Conservation (phyloP, 805 yeast species). For the Ogataea naganishii region DNA sequence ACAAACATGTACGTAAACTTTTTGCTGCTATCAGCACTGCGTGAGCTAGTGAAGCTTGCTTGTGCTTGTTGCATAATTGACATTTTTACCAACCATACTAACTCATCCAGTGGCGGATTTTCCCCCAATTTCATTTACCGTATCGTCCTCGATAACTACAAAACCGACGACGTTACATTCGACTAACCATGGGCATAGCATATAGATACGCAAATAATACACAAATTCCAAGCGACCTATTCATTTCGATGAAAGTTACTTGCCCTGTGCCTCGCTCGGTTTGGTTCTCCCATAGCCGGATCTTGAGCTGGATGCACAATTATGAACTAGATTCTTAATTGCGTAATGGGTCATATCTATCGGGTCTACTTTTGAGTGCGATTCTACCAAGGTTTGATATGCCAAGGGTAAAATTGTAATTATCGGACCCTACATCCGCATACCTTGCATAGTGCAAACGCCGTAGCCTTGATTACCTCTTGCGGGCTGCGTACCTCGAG, state of each 20-base stretch:
- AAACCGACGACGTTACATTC: constrained; percentile 68
- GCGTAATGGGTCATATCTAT: constrained; percentile 40
- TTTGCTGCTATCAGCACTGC: too few relatives aligned
- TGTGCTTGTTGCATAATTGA: background rate
- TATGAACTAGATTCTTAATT: constrained; percentile 1
- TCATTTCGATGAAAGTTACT: background rate
- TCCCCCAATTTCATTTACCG: constrained; percentile 95
- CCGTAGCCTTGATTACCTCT: too few relatives aligned
- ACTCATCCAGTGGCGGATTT: constrained; percentile 59
- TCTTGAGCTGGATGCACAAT: constrained; percentile 57
- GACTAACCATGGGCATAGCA: too few relatives aligned
- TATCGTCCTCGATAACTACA: constrained; percentile 89
- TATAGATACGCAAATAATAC: too few relatives aligned
- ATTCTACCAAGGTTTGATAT: constrained; percentile 26
- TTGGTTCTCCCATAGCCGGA: constrained; percentile 18
- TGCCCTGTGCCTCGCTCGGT: constrained; percentile 66
- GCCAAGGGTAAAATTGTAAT: constrained; percentile 30
- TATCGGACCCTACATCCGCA: constrained; percentile 24
- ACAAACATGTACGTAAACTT: constrained; percentile 56
- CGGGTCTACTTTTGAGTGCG: constrained; percentile 53
- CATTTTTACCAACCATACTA: constrained; percentile 4
- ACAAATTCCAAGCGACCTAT: too few relatives aligned
- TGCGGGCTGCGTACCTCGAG: too few relatives aligned
- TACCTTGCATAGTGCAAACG: background rate
- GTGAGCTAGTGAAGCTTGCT: too few relatives aligned